Percentiles rank a stretch among this genome's conserved stretches.
These are phyloP conservation scores for Amanita pallidorosea DNA, from an alignment of 768 basidiomycete species.

Conservation along the genomic window DNA sequence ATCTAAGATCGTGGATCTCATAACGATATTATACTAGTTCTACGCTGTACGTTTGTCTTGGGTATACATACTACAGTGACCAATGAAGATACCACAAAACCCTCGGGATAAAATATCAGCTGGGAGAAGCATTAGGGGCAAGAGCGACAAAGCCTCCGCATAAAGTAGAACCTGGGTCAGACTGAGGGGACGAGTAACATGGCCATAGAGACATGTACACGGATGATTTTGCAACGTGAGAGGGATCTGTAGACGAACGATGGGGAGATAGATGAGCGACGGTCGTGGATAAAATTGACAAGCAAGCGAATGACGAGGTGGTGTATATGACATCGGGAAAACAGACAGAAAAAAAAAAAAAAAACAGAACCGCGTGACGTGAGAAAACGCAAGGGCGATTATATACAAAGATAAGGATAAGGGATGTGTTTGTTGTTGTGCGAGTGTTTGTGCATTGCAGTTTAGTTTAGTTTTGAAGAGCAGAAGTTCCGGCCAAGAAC, in stretches of 20 bases:
- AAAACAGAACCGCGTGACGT: background rate
- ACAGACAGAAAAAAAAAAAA: background rate
- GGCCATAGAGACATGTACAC: background rate
- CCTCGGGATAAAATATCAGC: background rate
- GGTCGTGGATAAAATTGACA: background rate
- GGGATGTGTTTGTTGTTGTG: background rate
- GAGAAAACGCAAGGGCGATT: background rate
- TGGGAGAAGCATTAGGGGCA: background rate
- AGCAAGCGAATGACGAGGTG: background rate
- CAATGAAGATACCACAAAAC: background rate
- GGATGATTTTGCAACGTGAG: background rate
- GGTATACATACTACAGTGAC: background rate
- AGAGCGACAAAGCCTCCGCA: background rate
- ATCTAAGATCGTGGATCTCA: background rate
- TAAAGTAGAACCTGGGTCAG: background rate
- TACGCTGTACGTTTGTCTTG: background rate
- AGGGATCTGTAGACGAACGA: background rate
- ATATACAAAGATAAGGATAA: slow-evolving; percentile 6
- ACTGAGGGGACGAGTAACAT: background rate
- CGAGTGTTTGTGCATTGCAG: background rate
- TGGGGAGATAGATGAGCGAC: background rate
- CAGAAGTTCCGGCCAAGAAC: background rate
- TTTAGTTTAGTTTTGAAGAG: background rate
- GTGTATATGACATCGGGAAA: background rate
- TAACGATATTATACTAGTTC: slow-evolving; percentile 2